Conservation (phyloP, 805 yeast genomes). For the Wickerhamiella musiphila region DNA sequence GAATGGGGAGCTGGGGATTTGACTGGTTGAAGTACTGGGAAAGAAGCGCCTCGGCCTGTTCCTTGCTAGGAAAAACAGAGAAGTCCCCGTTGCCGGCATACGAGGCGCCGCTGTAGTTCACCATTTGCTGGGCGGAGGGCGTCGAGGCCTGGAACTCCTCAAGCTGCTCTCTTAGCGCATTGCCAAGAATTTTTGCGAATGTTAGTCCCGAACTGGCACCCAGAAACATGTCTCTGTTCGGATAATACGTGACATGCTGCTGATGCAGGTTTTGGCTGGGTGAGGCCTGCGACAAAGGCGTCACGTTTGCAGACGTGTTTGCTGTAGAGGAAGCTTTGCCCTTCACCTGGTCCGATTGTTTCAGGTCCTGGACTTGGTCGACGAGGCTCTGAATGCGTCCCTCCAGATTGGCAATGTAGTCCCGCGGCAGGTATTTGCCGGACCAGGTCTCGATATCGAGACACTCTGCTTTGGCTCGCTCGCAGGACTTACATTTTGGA, state of each 20-base stretch:
- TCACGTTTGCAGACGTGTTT: background rate
- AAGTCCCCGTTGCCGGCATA: too few relatives aligned
- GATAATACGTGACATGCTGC: background rate
- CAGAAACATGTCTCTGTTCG: slow-evolving; percentile 6
- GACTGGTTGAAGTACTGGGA: slow-evolving; percentile 58
- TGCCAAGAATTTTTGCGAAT: slow-evolving; percentile 6
- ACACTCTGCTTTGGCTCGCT: slow-evolving; percentile 52
- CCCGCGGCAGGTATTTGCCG: slow-evolving; percentile 67
- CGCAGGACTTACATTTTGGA: slow-evolving; percentile 49
- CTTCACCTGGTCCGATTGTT: slow-evolving; percentile 14
- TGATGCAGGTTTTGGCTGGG: too few relatives aligned
- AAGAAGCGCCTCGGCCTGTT: slow-evolving; percentile 47
- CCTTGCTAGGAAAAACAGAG: slow-evolving; percentile 60
- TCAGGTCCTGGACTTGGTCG: slow-evolving; percentile 35
- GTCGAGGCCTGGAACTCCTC: background rate
- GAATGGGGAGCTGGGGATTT: slow-evolving; percentile 66
- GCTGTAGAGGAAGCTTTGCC: too few relatives aligned
- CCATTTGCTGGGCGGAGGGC: slow-evolving; percentile 1
- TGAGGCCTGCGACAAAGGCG: too few relatives aligned
- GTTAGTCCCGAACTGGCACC: slow-evolving; percentile 9
- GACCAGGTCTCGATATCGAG: slow-evolving; percentile 78
- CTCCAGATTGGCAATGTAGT: slow-evolving; percentile 54
- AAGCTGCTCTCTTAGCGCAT: slow-evolving; percentile 8
- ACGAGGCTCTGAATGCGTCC: slow-evolving; percentile 38
- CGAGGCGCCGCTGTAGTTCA: too few relatives aligned